Evolutionary conservation across 2,329 filamentous ascomycete species (phyloP).

Genomic region (Endoconidiophora laricicola): DNA sequence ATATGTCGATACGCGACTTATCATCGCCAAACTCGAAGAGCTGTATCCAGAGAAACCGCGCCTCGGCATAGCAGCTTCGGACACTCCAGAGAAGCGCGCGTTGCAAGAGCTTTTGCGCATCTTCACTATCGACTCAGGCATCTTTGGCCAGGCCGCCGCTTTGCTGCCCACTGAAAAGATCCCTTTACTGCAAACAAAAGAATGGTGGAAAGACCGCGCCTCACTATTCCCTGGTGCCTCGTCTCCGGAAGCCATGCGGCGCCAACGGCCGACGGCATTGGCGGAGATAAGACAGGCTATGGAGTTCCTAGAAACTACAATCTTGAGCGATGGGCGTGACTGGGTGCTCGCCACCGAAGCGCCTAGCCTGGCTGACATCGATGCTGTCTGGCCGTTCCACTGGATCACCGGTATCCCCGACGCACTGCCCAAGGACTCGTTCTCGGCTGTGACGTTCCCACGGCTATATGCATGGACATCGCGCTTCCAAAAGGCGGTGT

Average conservation of each 20-base stretch:
- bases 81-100: constrained; percentile 20
- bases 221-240: constrained; percentile 20
- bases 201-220: constrained; percentile 41
- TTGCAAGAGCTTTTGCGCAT: constrained; percentile 32
- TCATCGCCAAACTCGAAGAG: constrained; percentile 45
- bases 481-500: constrained; percentile 37
- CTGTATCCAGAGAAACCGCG: constrained; percentile 30
- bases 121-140: constrained; percentile 36
- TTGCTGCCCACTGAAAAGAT: constrained; percentile 37
- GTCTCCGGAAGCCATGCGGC: constrained; percentile 16
- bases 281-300: constrained; percentile 37
- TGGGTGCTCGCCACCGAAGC: constrained; percentile 41
- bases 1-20: constrained; percentile 54
- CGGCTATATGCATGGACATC: constrained; percentile 45
- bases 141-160: constrained; percentile 36
- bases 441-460: constrained; percentile 38
- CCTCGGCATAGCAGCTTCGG: constrained; percentile 22
- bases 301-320: constrained; percentile 40
- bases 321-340: constrained; percentile 47
- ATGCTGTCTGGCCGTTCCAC: constrained; percentile 50
- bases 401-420: constrained; percentile 43
- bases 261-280: constrained; percentile 35
- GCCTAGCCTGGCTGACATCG: constrained; percentile 48
- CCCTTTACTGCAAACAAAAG: constrained; percentile 37
- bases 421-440: constrained; percentile 33